Evolutionary conservation across 2,329 filamentous ascomycete genomes (phyloP).

Genomic region (Fusarium pseudocircinatum): DNA sequence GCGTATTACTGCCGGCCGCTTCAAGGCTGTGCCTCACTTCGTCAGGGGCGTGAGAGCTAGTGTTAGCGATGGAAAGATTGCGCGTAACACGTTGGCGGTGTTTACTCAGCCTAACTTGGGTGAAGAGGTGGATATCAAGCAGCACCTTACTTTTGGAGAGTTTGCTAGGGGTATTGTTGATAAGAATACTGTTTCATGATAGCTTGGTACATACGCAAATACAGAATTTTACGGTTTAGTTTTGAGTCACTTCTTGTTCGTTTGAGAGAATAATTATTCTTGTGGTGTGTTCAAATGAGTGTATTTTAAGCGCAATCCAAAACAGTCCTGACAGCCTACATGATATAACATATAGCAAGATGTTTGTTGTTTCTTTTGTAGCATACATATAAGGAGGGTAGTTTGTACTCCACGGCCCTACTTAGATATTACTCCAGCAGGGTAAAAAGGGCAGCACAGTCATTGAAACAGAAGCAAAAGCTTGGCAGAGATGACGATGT

Average conservation of each 20-base stretch:
- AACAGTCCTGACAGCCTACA: neutral
- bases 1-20: constrained; percentile 87
- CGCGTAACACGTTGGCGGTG: constrained; percentile 90
- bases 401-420: neutral
- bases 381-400: neutral
- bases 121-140: constrained; percentile 76
- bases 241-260: neutral
- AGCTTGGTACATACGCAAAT: neutral
- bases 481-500: neutral
- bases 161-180: constrained; percentile 73
- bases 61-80: constrained; percentile 63
- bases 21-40: constrained; percentile 96
- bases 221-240: neutral
- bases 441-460: neutral
- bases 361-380: neutral
- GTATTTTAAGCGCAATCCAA: neutral
- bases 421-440: neutral
- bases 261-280: too few species aligned
- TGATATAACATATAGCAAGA: neutral
- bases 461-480: neutral
- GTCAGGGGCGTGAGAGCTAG: constrained; percentile 78
- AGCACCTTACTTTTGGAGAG: constrained; percentile 76
- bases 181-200: constrained; percentile 64
- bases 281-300: neutral
- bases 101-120: constrained; percentile 96